A percentile compares a stretch with the other conserved stretches of the same genome.
phyloP scores from a whole-genome alignment of 2,329 filamentous ascomycete genomes.

The Fusarium bulbicola region DNA sequence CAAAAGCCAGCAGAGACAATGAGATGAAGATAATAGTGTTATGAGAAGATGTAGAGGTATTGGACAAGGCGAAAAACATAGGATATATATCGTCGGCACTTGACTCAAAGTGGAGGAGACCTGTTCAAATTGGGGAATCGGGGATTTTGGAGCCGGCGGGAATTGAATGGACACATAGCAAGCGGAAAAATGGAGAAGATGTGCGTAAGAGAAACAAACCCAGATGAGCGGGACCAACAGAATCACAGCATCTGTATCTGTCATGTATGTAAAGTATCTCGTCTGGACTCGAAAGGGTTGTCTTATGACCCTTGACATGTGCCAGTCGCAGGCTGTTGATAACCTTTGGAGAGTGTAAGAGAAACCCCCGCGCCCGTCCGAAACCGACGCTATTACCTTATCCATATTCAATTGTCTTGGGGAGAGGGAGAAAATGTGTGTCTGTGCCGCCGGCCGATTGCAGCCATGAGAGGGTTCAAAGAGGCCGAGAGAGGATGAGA shows the following conservation, averaged over 20 bases:
- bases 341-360: slow-evolving; percentile 11
- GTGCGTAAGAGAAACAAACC: slow-evolving; percentile 29
- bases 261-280: background rate
- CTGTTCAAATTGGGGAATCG: slow-evolving; percentile 28
- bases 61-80: slow-evolving; percentile 41
- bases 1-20: background rate
- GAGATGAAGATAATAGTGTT: background rate
- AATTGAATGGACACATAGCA: slow-evolving; percentile 8
- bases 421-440: background rate
- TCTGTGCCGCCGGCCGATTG: slow-evolving; percentile 40
- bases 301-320: slow-evolving; percentile 32
- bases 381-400: slow-evolving; percentile 39
- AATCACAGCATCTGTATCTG: background rate
- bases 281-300: slow-evolving; percentile 22
- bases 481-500: slow-evolving; percentile 26
- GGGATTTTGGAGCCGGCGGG: slow-evolving; percentile 20
- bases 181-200: slow-evolving; percentile 15
- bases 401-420: slow-evolving; percentile 28
- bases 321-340: background rate
- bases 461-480: slow-evolving; percentile 32
- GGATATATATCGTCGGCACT: slow-evolving; percentile 35
- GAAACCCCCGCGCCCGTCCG: slow-evolving; percentile 29
- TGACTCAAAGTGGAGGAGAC: slow-evolving; percentile 23
- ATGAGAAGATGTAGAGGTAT: slow-evolving; percentile 15
- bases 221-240: slow-evolving; percentile 31